These are phyloP conservation scores for Bipolaris bicolor DNA, from an alignment of 2,329 filamentous ascomycete genomes.

Conservation along the genomic window DNA sequence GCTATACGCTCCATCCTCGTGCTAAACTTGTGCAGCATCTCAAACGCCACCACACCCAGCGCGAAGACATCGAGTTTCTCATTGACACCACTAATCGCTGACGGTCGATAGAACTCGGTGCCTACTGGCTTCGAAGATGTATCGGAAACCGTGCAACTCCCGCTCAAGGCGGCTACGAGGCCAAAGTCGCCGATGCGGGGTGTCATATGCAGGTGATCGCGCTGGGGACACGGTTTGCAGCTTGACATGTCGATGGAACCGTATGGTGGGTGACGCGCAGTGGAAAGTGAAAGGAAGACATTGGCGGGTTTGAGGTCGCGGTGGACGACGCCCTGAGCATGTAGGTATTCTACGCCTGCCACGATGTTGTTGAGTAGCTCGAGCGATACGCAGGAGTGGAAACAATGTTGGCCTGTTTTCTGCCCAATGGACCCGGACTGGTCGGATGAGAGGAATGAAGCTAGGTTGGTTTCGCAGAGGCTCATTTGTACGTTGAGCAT, in stretches of 20 bases:
- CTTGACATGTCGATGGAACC: slow-evolving; percentile 56
- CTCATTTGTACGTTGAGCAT: slow-evolving; percentile 73
- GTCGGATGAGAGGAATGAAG: slow-evolving; percentile 59
- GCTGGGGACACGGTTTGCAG: slow-evolving; percentile 54
- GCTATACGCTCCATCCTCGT: slow-evolving; percentile 50
- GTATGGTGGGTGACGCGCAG: slow-evolving; percentile 42
- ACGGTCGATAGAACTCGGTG: slow-evolving; percentile 67
- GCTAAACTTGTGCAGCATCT: slow-evolving; percentile 62
- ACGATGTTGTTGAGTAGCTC: slow-evolving; percentile 65
- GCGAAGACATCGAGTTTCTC: slow-evolving; percentile 67
- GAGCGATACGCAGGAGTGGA: slow-evolving; percentile 64
- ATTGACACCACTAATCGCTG: slow-evolving; percentile 42
- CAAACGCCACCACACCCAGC: slow-evolving; percentile 67
- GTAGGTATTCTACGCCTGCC: slow-evolving; percentile 69
- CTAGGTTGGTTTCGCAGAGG: slow-evolving; percentile 66
- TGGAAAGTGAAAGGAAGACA: slow-evolving; percentile 65
- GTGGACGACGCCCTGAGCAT: slow-evolving; percentile 66
- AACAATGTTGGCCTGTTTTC: slow-evolving; percentile 61
- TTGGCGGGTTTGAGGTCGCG: slow-evolving; percentile 73
- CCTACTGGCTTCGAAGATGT: slow-evolving; percentile 57
- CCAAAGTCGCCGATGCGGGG: slow-evolving; percentile 73
- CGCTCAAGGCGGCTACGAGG: slow-evolving; percentile 63
- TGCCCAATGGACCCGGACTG: slow-evolving; percentile 15
- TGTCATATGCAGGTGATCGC: slow-evolving; percentile 54
- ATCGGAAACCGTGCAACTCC: slow-evolving; percentile 31